These are phyloP conservation scores for Colletotrichum filicis DNA, from an alignment of 2,329 filamentous ascomycete species.

Conservation along the genomic window DNA sequence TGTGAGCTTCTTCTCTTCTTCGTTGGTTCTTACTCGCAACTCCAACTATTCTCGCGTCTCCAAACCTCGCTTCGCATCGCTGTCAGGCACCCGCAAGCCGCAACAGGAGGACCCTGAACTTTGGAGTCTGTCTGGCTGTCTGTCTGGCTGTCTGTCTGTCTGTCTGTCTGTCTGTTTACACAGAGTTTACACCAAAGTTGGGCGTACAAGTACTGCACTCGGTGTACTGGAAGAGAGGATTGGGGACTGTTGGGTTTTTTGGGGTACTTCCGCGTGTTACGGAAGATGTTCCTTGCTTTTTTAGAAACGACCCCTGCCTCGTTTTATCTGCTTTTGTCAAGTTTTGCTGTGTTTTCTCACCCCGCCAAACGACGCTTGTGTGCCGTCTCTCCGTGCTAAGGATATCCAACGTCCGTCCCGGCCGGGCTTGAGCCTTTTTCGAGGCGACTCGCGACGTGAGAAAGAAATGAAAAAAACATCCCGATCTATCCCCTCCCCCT, in stretches of 20 bases:
- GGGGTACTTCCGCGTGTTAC: constrained; percentile 8
- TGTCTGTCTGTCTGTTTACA: no score
- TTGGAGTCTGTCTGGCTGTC: background rate
- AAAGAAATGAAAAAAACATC: constrained; percentile 12
- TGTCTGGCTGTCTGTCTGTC: no score
- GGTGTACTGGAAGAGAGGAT: background rate
- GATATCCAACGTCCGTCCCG: constrained; percentile 13
- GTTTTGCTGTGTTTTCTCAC: background rate
- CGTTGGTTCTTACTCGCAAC: constrained; percentile 8
- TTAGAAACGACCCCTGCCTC: constrained; percentile 2
- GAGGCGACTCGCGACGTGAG: background rate
- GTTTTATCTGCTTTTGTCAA: constrained; percentile 10
- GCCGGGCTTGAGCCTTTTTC: constrained; percentile 1
- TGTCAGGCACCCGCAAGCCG: constrained; percentile 6
- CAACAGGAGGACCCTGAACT: constrained; percentile 20
- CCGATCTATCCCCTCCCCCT: constrained; percentile 8
- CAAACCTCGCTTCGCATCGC: background rate
- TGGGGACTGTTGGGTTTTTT: background rate
- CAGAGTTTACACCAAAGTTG: background rate
- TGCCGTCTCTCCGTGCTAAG: constrained; percentile 32
- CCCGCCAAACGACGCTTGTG: constrained; percentile 23
- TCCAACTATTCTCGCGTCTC: constrained; percentile 3
- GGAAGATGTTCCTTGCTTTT: constrained; percentile 19
- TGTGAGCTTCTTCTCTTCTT: background rate
- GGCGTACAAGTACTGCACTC: background rate